Conservation (phyloP, 2,329 filamentous ascomycete genomes). For the Elsinoe batatas region DNA sequence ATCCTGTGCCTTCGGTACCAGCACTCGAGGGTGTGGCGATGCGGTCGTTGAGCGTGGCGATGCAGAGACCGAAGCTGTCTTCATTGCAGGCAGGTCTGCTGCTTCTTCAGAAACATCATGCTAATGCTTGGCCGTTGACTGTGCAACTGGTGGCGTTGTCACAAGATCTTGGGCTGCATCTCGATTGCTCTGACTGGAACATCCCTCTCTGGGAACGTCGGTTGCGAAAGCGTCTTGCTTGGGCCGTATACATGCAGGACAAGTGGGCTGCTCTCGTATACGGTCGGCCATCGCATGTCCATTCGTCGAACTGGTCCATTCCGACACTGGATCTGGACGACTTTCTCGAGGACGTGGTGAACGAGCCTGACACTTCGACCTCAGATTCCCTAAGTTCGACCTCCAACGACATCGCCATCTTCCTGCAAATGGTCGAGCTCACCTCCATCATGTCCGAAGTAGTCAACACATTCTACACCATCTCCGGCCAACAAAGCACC, state of each 20-base stretch:
- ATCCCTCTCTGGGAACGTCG: constrained; percentile 83
- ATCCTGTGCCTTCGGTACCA: constrained; percentile 60
- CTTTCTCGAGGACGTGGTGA: constrained; percentile 62
- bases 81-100: constrained; percentile 69
- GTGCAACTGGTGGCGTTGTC: constrained; percentile 78
- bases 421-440: constrained; percentile 65
- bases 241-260: constrained; percentile 91
- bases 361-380: constrained; percentile 11
- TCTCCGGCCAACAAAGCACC: constrained; percentile 59
- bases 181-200: constrained; percentile 79
- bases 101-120: constrained; percentile 63
- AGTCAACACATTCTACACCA: constrained; percentile 72
- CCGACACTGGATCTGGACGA: constrained; percentile 54
- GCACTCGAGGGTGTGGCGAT: constrained; percentile 65
- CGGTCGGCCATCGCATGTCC: constrained; percentile 71
- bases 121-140: constrained; percentile 74
- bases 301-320: constrained; percentile 66
- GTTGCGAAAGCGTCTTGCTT: constrained; percentile 72
- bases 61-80: constrained; percentile 72
- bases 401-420: constrained; percentile 36
- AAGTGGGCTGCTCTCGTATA: constrained; percentile 83
- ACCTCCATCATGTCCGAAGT: constrained; percentile 70
- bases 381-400: background rate
- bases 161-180: constrained; percentile 79
- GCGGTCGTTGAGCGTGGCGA: constrained; percentile 62